These are phyloP conservation scores for Tylopilus subfusipes DNA, from an alignment of 768 basidiomycete genomes.

Conservation along the genomic window DNA sequence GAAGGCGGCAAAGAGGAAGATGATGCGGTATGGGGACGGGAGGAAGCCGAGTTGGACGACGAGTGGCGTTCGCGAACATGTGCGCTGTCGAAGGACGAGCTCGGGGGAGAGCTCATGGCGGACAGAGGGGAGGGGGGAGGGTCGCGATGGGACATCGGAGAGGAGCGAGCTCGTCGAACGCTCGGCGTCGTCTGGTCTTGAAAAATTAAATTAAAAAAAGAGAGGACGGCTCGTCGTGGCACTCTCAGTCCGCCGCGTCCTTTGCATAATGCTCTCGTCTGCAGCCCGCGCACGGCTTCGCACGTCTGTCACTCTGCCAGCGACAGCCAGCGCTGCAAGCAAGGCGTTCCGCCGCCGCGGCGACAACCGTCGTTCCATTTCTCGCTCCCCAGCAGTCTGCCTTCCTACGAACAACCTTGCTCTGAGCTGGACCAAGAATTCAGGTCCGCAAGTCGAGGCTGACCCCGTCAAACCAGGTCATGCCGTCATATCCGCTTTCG, in stretches of 20 bases:
- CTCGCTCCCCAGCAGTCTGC: slow-evolving; percentile 4
- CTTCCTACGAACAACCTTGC: slow-evolving; percentile 8
- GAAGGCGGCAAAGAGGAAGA: slow-evolving; percentile 25
- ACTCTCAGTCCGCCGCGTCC: no score
- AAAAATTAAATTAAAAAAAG: no score
- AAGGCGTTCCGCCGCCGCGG: neutral
- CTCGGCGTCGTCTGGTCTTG: no score
- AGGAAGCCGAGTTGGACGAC: slow-evolving; percentile 30
- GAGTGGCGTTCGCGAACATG: neutral
- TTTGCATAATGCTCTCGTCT: slow-evolving; percentile 11
- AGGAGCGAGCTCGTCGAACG: no score
- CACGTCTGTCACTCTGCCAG: neutral
- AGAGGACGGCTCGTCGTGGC: no score
- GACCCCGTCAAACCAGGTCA: slow-evolving; percentile 52
- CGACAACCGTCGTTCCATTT: slow-evolving; percentile 12
- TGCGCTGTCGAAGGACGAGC: slow-evolving; percentile 5
- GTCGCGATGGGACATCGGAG: neutral
- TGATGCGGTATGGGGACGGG: slow-evolving; percentile 30
- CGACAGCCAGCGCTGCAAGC: neutral
- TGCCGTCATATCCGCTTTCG: slow-evolving; percentile 91
- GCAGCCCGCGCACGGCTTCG: slow-evolving; percentile 6
- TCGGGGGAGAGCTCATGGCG: slow-evolving; percentile 17
- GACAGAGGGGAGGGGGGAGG: neutral
- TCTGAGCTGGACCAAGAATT: neutral
- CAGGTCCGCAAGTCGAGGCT: slow-evolving; percentile 4